Base-by-base conservation (phyloP, 805 yeast species). In the Starmerella asiatica region DNA sequence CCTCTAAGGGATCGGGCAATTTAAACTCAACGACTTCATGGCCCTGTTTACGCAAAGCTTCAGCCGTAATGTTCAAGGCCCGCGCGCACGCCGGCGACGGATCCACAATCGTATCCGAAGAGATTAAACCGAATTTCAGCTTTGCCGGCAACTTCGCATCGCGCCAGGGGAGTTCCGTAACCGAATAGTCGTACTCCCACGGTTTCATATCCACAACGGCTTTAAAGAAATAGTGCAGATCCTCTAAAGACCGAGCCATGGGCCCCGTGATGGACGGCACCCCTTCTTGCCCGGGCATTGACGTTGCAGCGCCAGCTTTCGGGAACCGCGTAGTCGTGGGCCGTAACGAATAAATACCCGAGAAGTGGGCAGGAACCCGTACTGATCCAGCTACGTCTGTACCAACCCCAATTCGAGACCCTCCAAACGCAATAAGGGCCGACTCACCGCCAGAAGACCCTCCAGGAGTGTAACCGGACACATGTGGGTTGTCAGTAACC, bases 401-500 rank as follows among this genome's bases (percentile, higher is more conserved):
- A 8, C 78, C 77, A 34, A 74, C 53, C 15, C 79, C 77, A 33
- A 71, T 52, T 1, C 67, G 57, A 20, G 68, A 58, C 8, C 72
- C 75, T 5, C 69, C 68, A 49, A 52, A 56, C 3, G 69, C 68
- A 17, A 63, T 56, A 23, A 68, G 48, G 2, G 71, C 68, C 18
- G 72, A 66, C 49, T 69, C 73, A 14, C 75, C 76, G 18, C 72
- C 69, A 14, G 71, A 61, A 4, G 74, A 68, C 2, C 77, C 77
- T 26, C 76, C 76, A 4, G 71, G 57, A 4, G 70, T 56, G 43
- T 68, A 57, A 6, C 63, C 61, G 27, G 59, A 56, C 42, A 66
- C 65, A 55, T 60, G 60, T 1, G 79, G 78, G 53, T 73, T 72
- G 29, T 59, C 59, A 17, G 72, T 57, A 29, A 54, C 52, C 28